phyloP scores from a whole-genome alignment of 768 basidiomycete species.

The Tylopilus subfusipes region DNA sequence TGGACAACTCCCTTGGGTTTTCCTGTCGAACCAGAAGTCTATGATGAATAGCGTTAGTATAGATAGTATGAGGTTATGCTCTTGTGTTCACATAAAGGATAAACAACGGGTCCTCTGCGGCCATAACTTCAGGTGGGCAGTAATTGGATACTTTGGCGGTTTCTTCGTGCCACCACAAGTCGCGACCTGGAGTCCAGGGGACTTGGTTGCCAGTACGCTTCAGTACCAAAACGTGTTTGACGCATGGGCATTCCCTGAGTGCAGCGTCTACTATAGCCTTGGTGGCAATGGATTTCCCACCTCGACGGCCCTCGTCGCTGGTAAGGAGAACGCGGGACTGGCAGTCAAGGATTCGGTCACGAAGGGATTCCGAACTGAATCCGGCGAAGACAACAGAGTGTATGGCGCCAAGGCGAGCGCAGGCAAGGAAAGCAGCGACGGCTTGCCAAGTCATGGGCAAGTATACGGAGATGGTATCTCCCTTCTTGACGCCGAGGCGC shows the following conservation, averaged over 20 bases:
- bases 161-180: slow-evolving; percentile 98
- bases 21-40: slow-evolving; percentile 94
- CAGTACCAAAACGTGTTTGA: slow-evolving; percentile 90
- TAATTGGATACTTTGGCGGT: slow-evolving; percentile 76
- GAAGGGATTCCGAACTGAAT: slow-evolving; percentile 90
- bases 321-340: slow-evolving; percentile 89
- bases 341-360: slow-evolving; percentile 91
- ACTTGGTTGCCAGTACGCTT: slow-evolving; percentile 82
- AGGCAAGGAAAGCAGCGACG: slow-evolving; percentile 94
- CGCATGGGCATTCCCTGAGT: slow-evolving; percentile 74
- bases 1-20: slow-evolving; percentile 98
- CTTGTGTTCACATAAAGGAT: slow-evolving; percentile 85
- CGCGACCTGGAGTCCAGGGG: slow-evolving; percentile 77
- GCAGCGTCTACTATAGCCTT: slow-evolving; percentile 94
- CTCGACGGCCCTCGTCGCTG: slow-evolving; percentile 89
- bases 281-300: slow-evolving; percentile 92
- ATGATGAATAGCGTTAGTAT: slow-evolving; percentile 7
- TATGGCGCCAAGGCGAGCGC: slow-evolving; percentile 93
- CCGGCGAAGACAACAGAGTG: slow-evolving; percentile 98
- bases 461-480: slow-evolving; percentile 91
- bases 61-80: not conserved
- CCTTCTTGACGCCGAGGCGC: slow-evolving; percentile 86
- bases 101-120: slow-evolving; percentile 94
- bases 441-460: slow-evolving; percentile 96
- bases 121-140: slow-evolving; percentile 86